A percentile compares a stretch with the other conserved stretches of the same genome.
Evolutionary conservation across 2,329 filamentous ascomycete species (phyloP).

Genomic region (Cadophora sp.): DNA sequence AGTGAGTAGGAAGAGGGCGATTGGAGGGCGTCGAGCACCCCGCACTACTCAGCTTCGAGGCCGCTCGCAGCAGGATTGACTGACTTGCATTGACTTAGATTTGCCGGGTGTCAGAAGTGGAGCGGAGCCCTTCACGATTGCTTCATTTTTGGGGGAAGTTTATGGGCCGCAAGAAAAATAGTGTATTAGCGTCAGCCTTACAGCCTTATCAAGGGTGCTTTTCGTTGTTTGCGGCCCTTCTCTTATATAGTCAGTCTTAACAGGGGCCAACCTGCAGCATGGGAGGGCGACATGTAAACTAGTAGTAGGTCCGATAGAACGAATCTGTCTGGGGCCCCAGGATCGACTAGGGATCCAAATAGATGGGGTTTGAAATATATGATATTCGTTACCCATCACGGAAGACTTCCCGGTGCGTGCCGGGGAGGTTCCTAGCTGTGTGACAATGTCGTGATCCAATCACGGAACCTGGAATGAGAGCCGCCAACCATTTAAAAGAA

Average conservation of each 20-base stretch:
- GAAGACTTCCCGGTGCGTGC: background rate
- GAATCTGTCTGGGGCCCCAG: background rate
- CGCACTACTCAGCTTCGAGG: background rate
- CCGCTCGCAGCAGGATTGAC: background rate
- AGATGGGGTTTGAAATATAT: conserved; percentile 1
- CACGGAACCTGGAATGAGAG: conserved; percentile 1
- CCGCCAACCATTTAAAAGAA: conserved; percentile 3
- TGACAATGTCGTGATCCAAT: background rate
- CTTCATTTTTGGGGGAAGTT: background rate
- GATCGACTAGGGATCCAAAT: background rate
- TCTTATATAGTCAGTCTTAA: background rate
- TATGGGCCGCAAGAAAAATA: background rate
- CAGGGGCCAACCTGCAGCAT: background rate
- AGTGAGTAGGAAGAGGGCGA: background rate
- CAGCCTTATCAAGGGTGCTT: background rate
- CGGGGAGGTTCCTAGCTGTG: background rate
- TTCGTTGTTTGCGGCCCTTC: conserved; percentile 2
- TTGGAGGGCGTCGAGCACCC: background rate
- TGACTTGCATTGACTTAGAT: background rate
- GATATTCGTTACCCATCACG: conserved; percentile 2
- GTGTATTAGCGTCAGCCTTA: background rate
- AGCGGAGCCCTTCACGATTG: background rate
- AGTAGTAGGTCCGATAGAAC: background rate
- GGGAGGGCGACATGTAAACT: background rate
- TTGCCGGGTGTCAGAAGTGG: background rate